Evolutionary conservation across 2,329 filamentous ascomycete genomes (phyloP), one percentile per base, ranked within the genome.

Genomic region (Microdochium paspali): DNA sequence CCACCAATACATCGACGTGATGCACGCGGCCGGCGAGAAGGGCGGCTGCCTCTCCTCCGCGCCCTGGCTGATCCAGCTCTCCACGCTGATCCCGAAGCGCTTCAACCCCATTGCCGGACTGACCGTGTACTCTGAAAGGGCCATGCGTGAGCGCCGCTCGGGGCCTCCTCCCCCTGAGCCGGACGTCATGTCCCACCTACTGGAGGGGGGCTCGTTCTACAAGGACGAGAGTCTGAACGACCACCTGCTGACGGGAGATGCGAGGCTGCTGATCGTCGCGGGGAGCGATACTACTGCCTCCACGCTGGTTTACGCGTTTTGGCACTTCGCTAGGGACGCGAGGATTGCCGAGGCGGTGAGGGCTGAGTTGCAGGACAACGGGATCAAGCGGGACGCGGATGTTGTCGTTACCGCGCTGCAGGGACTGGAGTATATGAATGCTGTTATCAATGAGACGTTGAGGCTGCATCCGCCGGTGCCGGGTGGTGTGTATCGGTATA

Each of bases 381-480:
- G 43, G 7, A 48, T 54, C 23, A 26, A 45, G 15, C 50, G 49
- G 24, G 52, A 51, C 44, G 46, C 48, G 25, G 48, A 24, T 24
- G 43, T 53, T n/a, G 45, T 26, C 26, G 35, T 54, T 35, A 45
- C 46, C 15, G 42, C 44, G 30, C 40, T 53, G 15, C 48, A 51
- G 44, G 45, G 45, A 25, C 18, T 51, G 43, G 23, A 46, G 18
- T 53, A 50, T 18, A 25, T 54, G 46, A 53, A 51, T 39, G 52
- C 46, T 21, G 49, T 54, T 26, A 51, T 54, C 40, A 47, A 53
- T 40, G 52, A 54, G 46, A 53, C 52, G 10, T n/a, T 54, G 15
- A 35, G 52, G 23, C 49, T 54, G 47, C 47, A 53, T 28, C 49
- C 53, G 15, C 49, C 51, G 4, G 51, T 50, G 26, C 53, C 51